Evolutionary conservation across 805 yeast species (phyloP), one percentile per base, ranked within the genome.

Genomic region (Nakazawaea siamensis): DNA sequence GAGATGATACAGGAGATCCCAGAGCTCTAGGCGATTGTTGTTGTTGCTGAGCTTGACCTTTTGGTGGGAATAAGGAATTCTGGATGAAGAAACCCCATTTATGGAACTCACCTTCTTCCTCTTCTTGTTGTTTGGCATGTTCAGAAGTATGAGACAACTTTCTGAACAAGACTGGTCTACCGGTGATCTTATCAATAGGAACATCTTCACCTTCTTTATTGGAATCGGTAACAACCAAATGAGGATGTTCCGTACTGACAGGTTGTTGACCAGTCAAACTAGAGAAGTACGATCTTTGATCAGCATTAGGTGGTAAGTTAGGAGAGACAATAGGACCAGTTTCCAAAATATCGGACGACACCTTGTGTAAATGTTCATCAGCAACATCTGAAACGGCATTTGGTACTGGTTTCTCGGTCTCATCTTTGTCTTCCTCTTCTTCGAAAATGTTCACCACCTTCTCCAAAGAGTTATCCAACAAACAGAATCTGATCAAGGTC

Each of bases 21-120:
- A 7, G 7, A 10, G 23, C 23, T 10, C 10, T 20, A 8, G 7
- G 7, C n/a, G 31, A 15, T 6, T n/a, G 15, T n/a, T n/a, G n/a
- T n/a, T 17, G 32, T 24, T 5, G 19, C 20, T 15, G 18, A 18
- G 19, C 5, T 11, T n/a, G 9, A 8, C 18, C 21, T 13, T 29
- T 19, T 28, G 41, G 42, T 4, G 60, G 55, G 46, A 55, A 43
- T 4, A 52, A 40, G 18, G 53, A 48, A 34, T 54, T 51, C 41
- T 79, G 73, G 44, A 85, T 77, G 48, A 75, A 83, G 49, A 76
- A 74, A 14, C 94, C 94, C 77, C 86, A 76, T 58, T 81, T 76
- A 55, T 84, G 95, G 43, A 86, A 69, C 50, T 83, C 94, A 47
- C 96, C 97, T 62, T 87, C 97, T 52, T 87, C 97, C 41, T 77